A percentile compares a stretch with the other conserved stretches of the same genome.
Conservation (phyloP, 768 basidiomycete species). For the Serpula lacrymans region DNA sequence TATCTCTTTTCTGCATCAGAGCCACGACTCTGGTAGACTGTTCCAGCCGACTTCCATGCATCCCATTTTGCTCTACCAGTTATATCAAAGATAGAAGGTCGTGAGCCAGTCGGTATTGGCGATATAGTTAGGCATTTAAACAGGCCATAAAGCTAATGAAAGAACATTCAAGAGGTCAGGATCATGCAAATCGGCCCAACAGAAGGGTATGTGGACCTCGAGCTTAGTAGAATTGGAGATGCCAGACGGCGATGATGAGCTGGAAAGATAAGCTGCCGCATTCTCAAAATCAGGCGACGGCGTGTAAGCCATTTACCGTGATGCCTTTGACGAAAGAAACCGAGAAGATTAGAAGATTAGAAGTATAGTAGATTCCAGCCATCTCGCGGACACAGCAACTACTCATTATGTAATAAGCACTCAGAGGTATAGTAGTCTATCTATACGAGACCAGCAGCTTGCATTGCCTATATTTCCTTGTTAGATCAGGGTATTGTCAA, state of each 20-base stretch:
- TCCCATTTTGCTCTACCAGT: slow-evolving; percentile 86
- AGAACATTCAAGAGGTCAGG: slow-evolving; percentile 22
- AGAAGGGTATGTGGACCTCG: slow-evolving; percentile 52
- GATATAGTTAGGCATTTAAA: slow-evolving; percentile 75
- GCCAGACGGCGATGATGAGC: slow-evolving; percentile 46
- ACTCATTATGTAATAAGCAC: slow-evolving; percentile 39
- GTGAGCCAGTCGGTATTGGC: slow-evolving; percentile 46
- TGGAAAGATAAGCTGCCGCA: slow-evolving; percentile 65
- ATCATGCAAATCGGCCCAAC: slow-evolving; percentile 3
- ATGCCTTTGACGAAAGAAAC: no score
- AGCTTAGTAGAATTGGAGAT: slow-evolving; percentile 66
- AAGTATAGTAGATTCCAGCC: slow-evolving; percentile 9
- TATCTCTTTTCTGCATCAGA: slow-evolving; percentile 61
- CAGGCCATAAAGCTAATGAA: slow-evolving; percentile 73
- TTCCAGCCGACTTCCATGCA: slow-evolving; percentile 61
- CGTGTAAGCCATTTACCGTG: slow-evolving; percentile 26
- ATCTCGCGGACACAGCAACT: slow-evolving; percentile 7
- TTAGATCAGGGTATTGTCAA: neutral
- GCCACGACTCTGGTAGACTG: slow-evolving; percentile 40
- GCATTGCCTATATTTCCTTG: slow-evolving; percentile 71
- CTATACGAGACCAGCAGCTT: slow-evolving; percentile 68
- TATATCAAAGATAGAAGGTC: slow-evolving; percentile 77
- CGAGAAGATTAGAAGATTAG: slow-evolving; percentile 8
- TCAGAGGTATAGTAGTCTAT: slow-evolving; percentile 17
- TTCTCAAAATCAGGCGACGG: slow-evolving; percentile 46